A percentile compares a stretch with the other conserved stretches of the same genome.
Evolutionary conservation across 768 basidiomycete species (phyloP).

Genomic region (Ephemerocybe angulata): DNA sequence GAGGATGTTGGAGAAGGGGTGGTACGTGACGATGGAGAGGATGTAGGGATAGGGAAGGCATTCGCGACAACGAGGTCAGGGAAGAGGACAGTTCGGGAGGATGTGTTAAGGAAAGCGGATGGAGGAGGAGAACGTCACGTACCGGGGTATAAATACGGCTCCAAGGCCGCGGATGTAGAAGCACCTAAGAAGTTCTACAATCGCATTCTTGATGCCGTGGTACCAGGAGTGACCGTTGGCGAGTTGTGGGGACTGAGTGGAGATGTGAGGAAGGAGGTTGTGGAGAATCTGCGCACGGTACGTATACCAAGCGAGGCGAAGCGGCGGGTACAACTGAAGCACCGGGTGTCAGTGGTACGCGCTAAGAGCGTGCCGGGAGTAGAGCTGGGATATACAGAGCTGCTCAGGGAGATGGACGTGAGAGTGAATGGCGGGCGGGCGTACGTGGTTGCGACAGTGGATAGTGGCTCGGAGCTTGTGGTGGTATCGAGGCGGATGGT

Average conservation of each 20-base stretch:
- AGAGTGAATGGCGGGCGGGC: conserved; percentile 2
- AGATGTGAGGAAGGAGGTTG: too few relatives aligned
- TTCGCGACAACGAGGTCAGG: background rate
- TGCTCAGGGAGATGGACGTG: conserved; percentile 11
- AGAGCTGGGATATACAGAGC: conserved; percentile 5
- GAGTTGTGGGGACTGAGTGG: too few relatives aligned
- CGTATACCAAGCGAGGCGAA: too few relatives aligned
- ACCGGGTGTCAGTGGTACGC: background rate
- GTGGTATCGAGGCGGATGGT: conserved; percentile 17
- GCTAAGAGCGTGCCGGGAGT: background rate
- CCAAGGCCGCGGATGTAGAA: too few relatives aligned
- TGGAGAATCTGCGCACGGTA: too few relatives aligned
- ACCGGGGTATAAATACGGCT: too few relatives aligned
- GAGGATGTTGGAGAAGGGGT: conserved; percentile 2
- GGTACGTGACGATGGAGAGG: too few relatives aligned
- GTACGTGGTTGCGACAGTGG: conserved; percentile 11
- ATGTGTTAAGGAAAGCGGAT: background rate
- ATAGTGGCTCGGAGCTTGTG: conserved; percentile 24
- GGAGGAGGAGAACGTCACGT: too few relatives aligned
- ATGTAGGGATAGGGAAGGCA: background rate
- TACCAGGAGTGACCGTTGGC: too few relatives aligned
- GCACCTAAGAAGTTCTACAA: too few relatives aligned
- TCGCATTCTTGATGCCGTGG: too few relatives aligned
- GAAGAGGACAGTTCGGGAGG: background rate
- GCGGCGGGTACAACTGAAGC: too few relatives aligned